A percentile compares a stretch with the other conserved stretches of the same genome.
These are phyloP conservation scores for Tetrapisispora pingtungensis DNA, from an alignment of 805 yeast species.

Conservation along the genomic window DNA sequence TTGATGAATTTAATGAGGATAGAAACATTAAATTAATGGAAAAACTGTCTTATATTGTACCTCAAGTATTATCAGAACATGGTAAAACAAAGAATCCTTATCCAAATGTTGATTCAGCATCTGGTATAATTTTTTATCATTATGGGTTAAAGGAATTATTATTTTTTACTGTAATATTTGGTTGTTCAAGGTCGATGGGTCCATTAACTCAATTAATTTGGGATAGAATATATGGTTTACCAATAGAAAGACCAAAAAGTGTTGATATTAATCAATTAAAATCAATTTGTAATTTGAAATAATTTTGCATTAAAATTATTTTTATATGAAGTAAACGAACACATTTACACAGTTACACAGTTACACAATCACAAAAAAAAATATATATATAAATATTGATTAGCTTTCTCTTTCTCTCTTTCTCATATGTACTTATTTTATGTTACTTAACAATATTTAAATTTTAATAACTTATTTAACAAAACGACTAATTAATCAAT, in stretches of 20 bases:
- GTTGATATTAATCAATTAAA: constrained; percentile 16
- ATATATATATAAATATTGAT: too few species aligned
- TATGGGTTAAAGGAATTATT: constrained; percentile 65
- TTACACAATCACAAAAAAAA: too few species aligned
- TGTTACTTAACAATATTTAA: too few species aligned
- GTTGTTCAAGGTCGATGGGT: constrained; percentile 74
- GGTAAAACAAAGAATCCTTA: constrained; percentile 81
- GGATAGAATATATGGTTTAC: constrained; percentile 68
- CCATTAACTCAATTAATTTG: constrained; percentile 69
- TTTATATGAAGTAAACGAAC: too few species aligned
- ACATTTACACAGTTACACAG: too few species aligned
- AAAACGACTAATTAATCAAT: too few species aligned
- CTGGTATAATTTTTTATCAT: constrained; percentile 71
- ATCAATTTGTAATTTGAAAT: constrained; percentile 6
- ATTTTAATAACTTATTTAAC: too few species aligned
- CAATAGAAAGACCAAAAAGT: constrained; percentile 71
- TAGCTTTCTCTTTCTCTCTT: too few species aligned
- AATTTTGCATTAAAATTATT: too few species aligned
- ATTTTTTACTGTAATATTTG: constrained; percentile 74
- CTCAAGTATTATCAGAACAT: constrained; percentile 62
- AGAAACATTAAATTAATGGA: constrained; percentile 57
- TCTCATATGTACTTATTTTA: too few species aligned
- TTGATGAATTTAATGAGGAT: constrained; percentile 55
- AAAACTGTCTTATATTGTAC: constrained; percentile 59
- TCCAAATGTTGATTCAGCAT: constrained; percentile 76